phyloP scores from a whole-genome alignment of 2,329 filamentous ascomycete genomes.

The Diaporthe citriasiana region DNA sequence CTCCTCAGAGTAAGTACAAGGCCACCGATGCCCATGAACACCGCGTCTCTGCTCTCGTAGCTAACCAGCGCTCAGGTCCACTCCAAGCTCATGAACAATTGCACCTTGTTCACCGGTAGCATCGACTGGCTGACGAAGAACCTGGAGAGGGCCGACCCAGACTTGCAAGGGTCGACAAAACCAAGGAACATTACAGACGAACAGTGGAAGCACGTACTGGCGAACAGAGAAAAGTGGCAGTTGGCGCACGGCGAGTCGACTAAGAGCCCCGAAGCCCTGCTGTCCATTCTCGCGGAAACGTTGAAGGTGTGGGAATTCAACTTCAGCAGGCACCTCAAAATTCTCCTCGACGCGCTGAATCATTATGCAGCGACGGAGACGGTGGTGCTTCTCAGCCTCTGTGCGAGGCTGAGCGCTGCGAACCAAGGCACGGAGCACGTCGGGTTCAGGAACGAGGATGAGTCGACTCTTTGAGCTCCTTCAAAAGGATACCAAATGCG shows the following conservation, averaged over 20 bases:
- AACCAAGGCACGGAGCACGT: constrained; percentile 81
- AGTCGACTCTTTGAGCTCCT: constrained; percentile 48
- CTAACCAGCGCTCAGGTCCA: constrained; percentile 79
- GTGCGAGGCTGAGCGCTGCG: constrained; percentile 84
- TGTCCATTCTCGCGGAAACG: constrained; percentile 78
- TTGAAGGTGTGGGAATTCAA: constrained; percentile 93
- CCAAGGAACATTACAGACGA: constrained; percentile 72
- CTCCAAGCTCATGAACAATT: constrained; percentile 96
- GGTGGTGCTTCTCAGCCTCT: constrained; percentile 90
- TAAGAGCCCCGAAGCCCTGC: constrained; percentile 54
- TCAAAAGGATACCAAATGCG: constrained; percentile 1
- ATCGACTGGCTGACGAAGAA: constrained; percentile 88
- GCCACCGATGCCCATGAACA: constrained; percentile 1
- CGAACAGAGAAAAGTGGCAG: constrained; percentile 59
- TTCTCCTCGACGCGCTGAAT: constrained; percentile 93
- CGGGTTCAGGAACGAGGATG: constrained; percentile 71
- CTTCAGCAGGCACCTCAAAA: constrained; percentile 92
- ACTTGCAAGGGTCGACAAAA: constrained; percentile 72
- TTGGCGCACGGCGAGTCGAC: constrained; percentile 52
- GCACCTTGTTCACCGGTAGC: constrained; percentile 93
- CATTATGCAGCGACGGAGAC: constrained; percentile 98
- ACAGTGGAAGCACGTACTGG: constrained; percentile 72
- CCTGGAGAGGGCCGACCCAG: constrained; percentile 85
- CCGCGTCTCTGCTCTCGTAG: not conserved
- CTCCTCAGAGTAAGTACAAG: constrained; percentile 79